Evolutionary conservation across 371 early-diverging fungal genomes (phyloP).

Genomic region (Chytridium lagenaria): DNA sequence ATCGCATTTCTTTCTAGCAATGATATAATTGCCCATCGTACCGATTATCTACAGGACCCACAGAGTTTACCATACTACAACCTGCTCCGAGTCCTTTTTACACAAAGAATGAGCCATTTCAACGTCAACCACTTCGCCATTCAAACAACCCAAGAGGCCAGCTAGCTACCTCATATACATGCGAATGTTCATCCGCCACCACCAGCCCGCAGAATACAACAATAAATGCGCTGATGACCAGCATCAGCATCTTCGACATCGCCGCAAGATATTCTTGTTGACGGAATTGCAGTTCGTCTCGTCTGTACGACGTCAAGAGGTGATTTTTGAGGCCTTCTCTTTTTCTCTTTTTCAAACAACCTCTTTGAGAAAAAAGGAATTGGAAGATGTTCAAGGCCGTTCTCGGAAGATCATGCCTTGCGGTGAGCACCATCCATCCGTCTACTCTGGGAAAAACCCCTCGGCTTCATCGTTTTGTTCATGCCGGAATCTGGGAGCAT

Average conservation of each 20-base stretch:
- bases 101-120: conserved; percentile 16
- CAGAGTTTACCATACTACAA: conserved; percentile 65
- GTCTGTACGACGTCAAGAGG: too few species aligned
- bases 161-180: conserved; percentile 22
- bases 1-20: too few species aligned
- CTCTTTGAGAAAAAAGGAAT: neutral
- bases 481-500: neutral
- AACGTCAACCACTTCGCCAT: neutral
- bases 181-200: conserved; percentile 28
- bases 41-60: conserved; percentile 65
- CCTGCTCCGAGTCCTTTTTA: conserved; percentile 36
- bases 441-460: too few species aligned
- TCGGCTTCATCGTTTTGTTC: neutral
- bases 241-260: too few species aligned
- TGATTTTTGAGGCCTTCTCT: too few species aligned
- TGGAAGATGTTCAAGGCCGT: neutral
- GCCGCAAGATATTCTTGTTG: too few species aligned
- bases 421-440: neutral
- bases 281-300: too few species aligned
- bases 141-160: neutral
- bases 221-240: too few species aligned
- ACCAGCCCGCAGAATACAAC: neutral
- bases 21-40: conserved; percentile 20
- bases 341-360: neutral
- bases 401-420: neutral